Conservation (phyloP, 2,329 filamentous ascomycete species). For the Colletotrichum truncatum region DNA sequence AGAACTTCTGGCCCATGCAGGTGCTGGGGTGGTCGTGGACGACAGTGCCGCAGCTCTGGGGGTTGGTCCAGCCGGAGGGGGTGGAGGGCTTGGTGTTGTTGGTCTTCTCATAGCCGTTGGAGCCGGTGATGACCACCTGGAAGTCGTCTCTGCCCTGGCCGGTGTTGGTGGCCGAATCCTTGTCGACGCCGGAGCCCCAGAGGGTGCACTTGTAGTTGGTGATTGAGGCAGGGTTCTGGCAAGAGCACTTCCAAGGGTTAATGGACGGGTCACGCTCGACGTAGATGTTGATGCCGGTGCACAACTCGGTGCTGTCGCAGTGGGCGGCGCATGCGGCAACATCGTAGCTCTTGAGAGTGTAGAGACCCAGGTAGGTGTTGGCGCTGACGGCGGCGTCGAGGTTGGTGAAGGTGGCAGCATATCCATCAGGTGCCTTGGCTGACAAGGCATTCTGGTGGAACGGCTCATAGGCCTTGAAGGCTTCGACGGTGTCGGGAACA, state of each 20-base stretch:
- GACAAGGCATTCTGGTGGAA: slow-evolving; percentile 1
- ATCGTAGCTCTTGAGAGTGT: slow-evolving; percentile 22
- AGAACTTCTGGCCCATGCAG: slow-evolving; percentile 28
- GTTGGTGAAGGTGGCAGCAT: slow-evolving; percentile 17
- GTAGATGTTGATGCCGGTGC: slow-evolving; percentile 28
- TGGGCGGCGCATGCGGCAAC: slow-evolving; percentile 9
- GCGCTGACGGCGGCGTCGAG: slow-evolving; percentile 18
- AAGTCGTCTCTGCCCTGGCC: slow-evolving; percentile 24
- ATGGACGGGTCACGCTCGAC: slow-evolving; percentile 28
- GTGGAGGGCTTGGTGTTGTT: slow-evolving; percentile 15
- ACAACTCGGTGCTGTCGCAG: slow-evolving; percentile 16
- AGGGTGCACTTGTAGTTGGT: slow-evolving; percentile 29
- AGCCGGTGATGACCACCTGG: slow-evolving; percentile 29
- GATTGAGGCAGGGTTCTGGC: slow-evolving; percentile 20
- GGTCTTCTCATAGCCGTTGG: slow-evolving; percentile 32
- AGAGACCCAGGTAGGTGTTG: slow-evolving; percentile 23
- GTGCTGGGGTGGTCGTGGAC: slow-evolving; percentile 21
- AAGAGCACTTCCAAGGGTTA: slow-evolving; percentile 18
- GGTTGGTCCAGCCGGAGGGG: slow-evolving; percentile 27
- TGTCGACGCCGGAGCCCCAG: slow-evolving; percentile 25
- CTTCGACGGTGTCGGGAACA: slow-evolving; percentile 1
- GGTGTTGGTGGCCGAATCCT: slow-evolving; percentile 27
- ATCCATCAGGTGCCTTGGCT: background rate
- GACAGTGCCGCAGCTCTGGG: slow-evolving; percentile 5
- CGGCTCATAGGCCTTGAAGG: background rate